These are phyloP conservation scores for Mucor velutinosus DNA, from an alignment of 371 early-diverging fungal species.

Conservation along the genomic window DNA sequence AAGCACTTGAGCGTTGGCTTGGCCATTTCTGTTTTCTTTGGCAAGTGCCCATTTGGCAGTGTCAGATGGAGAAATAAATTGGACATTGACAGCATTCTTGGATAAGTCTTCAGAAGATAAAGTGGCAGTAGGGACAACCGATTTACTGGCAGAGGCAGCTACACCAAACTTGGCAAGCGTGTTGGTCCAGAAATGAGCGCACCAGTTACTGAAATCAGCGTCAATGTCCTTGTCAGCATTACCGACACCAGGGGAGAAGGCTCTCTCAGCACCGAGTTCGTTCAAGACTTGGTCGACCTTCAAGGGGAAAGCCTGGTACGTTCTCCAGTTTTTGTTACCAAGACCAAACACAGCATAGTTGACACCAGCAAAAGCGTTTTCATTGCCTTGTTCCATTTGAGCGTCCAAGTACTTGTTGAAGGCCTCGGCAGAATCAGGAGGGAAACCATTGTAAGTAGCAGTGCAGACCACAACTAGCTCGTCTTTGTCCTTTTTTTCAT, in stretches of 20 bases:
- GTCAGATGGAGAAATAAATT: constrained; percentile 27
- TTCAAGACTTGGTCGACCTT: constrained; percentile 37
- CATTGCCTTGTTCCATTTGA: constrained; percentile 17
- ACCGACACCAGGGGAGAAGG: constrained; percentile 44
- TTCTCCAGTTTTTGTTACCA: constrained; percentile 61
- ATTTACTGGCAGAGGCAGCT: constrained; percentile 17
- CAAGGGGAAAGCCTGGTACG: constrained; percentile 56
- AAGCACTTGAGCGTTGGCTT: constrained; percentile 20
- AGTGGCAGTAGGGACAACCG: constrained; percentile 28
- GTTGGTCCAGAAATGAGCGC: constrained; percentile 44
- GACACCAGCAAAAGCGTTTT: constrained; percentile 28
- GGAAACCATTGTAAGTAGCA: constrained; percentile 57
- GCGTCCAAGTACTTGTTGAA: constrained; percentile 49
- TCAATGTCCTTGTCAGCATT: constrained; percentile 57
- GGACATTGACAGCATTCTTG: constrained; percentile 13
- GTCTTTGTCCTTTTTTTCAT: not conserved
- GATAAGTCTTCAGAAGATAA: constrained; percentile 52
- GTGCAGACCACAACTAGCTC: constrained; percentile 50
- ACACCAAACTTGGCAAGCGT: constrained; percentile 32
- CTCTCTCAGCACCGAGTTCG: constrained; percentile 49
- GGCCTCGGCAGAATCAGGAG: constrained; percentile 55
- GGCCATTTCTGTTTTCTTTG: constrained; percentile 25
- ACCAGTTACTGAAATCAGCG: constrained; percentile 45
- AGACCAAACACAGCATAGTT: constrained; percentile 54
- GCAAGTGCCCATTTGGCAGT: constrained; percentile 24